Evolutionary conservation across 2,329 filamentous ascomycete species (phyloP).

Genomic region (Apiospora koreana): DNA sequence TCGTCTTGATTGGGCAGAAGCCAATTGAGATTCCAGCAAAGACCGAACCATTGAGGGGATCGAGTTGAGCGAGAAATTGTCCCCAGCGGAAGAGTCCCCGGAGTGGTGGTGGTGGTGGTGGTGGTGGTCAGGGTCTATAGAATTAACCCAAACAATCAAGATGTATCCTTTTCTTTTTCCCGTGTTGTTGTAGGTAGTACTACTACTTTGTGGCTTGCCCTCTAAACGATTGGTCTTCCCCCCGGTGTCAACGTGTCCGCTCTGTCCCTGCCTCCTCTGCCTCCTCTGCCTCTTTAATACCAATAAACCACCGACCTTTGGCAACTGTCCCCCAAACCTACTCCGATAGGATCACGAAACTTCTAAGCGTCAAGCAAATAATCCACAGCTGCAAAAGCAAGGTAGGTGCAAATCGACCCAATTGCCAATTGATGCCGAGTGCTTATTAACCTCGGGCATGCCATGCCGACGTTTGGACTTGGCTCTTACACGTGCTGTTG

Average conservation of each 20-base stretch:
- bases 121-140: background rate
- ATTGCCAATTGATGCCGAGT: background rate
- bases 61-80: background rate
- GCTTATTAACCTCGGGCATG: constrained; percentile 8
- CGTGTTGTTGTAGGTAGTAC: background rate
- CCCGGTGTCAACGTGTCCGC: background rate
- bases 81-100: constrained; percentile 5
- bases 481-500: constrained; percentile 2
- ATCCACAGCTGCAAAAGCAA: background rate
- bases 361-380: constrained; percentile 4
- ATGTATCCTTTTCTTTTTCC: background rate
- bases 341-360: background rate
- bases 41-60: background rate
- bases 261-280: background rate
- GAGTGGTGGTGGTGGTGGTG: no score
- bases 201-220: background rate
- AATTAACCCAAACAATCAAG: background rate
- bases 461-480: background rate
- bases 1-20: background rate
- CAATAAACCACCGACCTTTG: background rate
- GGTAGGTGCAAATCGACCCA: background rate
- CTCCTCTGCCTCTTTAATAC: background rate
- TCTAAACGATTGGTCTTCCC: background rate
- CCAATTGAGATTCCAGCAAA: background rate
- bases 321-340: background rate